Evolutionary conservation across 1,139 yeast genomes (phyloP).

Genomic region (Yamadazyma sp.): DNA sequence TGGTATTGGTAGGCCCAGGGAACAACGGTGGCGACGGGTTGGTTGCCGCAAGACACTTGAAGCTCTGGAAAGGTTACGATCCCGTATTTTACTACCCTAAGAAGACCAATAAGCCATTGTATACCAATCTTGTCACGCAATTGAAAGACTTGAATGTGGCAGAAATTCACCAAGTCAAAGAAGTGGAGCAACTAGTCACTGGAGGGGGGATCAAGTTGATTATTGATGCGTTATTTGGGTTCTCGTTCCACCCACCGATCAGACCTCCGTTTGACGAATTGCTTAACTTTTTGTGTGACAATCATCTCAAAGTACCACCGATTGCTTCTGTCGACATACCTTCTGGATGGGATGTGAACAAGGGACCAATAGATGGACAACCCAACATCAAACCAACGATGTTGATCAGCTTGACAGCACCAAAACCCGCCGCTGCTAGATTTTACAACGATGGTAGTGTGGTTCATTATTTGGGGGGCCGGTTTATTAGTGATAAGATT

Average conservation of each 20-base stretch:
- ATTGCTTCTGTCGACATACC: slow-evolving; percentile 88
- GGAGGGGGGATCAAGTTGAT: slow-evolving; percentile 32
- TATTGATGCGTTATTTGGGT: slow-evolving; percentile 88
- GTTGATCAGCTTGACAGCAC: slow-evolving; percentile 86
- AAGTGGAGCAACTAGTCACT: slow-evolving; percentile 29
- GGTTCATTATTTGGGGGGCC: slow-evolving; percentile 83
- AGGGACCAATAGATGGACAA: slow-evolving; percentile 56
- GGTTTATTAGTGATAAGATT: slow-evolving; percentile 67
- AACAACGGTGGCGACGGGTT: slow-evolving; percentile 97
- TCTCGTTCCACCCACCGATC: slow-evolving; percentile 87
- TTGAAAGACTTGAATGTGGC: slow-evolving; percentile 54
- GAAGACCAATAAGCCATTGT: slow-evolving; percentile 47
- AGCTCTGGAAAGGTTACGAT: slow-evolving; percentile 67
- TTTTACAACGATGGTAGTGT: slow-evolving; percentile 31
- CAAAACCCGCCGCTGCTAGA: slow-evolving; percentile 74
- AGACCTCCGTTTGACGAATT: slow-evolving; percentile 73
- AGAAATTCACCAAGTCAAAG: slow-evolving; percentile 38
- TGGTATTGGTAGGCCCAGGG: slow-evolving; percentile 90
- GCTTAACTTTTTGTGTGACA: slow-evolving; percentile 43
- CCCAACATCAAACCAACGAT: slow-evolving; percentile 57
- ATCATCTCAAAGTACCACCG: slow-evolving; percentile 43
- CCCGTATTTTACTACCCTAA: slow-evolving; percentile 75
- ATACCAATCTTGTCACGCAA: slow-evolving; percentile 53
- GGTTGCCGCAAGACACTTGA: slow-evolving; percentile 90
- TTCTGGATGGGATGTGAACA: slow-evolving; percentile 95